Evolutionary conservation across 1,139 yeast genomes (phyloP), one percentile per base, ranked within the genome.

Genomic region (Blastobotrys proliferans): DNA sequence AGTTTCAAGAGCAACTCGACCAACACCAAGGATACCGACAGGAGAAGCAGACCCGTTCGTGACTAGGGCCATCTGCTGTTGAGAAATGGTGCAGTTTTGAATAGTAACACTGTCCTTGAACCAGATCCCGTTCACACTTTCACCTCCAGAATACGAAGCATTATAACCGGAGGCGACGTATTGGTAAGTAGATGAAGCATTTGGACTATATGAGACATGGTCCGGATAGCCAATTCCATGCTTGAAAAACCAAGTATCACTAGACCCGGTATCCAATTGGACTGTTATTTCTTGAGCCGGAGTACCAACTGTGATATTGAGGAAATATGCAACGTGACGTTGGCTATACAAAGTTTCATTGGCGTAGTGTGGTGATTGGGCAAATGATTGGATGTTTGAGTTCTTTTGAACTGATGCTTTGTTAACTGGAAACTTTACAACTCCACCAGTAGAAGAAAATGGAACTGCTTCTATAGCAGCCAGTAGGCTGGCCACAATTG

Each of bases 261-360:
- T 62, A 5, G 74, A 69, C 2, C 76, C 76, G n/a, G 76, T 72
- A 49, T 73, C 77, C 8, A 73, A 45, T 37, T 67, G 55, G 1
- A 69, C 73, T 37, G 67, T 67, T 19, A 81, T 73, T 9, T 67
- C 57, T 51, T 77, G 79, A 0, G 67, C 59, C 5, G 78, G 71
- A 1, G 83, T 73, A 2, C 92, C 90, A 16, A 82, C 55, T 17
- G 60, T 55, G 14, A 79, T 49, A 11, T 66, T 62, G 5, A 74
- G 65, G n/a, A 70, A 62, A 53, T 74, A 76, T 17, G 58, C 35
- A 9, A 28, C 26, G 11, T 36, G 30, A 28, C 29, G 6, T 22
- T 33, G 6, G 28, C 38, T n/a, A 30, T 28, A 4, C 36, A n/a
- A n/a, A n/a, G n/a, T n/a, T n/a, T n/a, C n/a, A n/a, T n/a, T n/a